Conservation (phyloP, 768 basidiomycete genomes). For the Tubosaeta sp. region DNA sequence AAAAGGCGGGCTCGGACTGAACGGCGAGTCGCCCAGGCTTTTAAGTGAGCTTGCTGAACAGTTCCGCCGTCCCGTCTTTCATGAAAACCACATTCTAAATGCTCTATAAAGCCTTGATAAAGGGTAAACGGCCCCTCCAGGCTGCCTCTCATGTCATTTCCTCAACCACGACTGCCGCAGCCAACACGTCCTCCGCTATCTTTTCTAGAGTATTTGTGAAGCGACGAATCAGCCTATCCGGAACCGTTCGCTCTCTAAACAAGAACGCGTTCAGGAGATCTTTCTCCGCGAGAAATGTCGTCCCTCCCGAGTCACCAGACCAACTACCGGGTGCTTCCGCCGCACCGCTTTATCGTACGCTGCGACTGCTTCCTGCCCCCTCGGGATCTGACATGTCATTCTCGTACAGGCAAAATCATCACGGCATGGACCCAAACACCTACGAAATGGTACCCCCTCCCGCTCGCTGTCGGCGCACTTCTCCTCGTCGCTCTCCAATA, state of each 20-base stretch:
- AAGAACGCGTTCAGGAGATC: conserved; percentile 23
- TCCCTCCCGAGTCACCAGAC: conserved; percentile 41
- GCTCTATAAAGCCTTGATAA: conserved; percentile 31
- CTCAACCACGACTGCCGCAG: conserved; percentile 26
- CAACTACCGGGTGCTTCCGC: conserved; percentile 34
- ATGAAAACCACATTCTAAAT: conserved; percentile 21
- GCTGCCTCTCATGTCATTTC: conserved; percentile 43
- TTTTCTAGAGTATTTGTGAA: conserved; percentile 31
- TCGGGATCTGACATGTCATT: conserved; percentile 6
- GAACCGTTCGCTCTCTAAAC: conserved; percentile 28
- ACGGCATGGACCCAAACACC: conserved; percentile 84
- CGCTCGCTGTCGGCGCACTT: conserved; percentile 85
- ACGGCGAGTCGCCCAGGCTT: conserved; percentile 1
- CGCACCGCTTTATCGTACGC: conserved; percentile 47
- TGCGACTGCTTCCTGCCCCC: neutral
- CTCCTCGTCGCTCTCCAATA: conserved; percentile 78
- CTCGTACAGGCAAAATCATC: conserved; percentile 51
- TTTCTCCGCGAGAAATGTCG: conserved; percentile 21
- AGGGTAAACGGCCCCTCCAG: conserved; percentile 52
- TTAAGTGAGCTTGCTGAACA: conserved; percentile 3
- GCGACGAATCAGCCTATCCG: conserved; percentile 29
- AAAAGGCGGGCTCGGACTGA: conserved; percentile 6
- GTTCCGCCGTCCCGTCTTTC: conserved; percentile 9
- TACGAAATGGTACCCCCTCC: conserved; percentile 94
- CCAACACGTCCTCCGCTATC: conserved; percentile 30